phyloP scores from a whole-genome alignment of 176 grass and related monocot species.

The Carex cristatella region DNA sequence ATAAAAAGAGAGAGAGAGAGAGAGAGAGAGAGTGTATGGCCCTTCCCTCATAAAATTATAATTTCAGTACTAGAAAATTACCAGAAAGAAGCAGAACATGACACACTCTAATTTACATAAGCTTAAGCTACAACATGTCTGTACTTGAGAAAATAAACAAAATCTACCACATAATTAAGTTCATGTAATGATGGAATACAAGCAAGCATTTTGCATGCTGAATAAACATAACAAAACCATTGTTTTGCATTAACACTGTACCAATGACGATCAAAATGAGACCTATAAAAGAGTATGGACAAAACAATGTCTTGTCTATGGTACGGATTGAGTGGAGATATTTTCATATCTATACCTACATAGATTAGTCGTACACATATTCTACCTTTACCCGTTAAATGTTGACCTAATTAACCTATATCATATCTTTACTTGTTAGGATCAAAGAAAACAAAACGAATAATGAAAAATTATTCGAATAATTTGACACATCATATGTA shows the following conservation, averaged over 20 bases:
- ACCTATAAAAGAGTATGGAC: too few relatives aligned
- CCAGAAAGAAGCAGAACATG: background rate
- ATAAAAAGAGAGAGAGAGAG: too few relatives aligned
- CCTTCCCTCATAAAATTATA: background rate
- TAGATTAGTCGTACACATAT: too few relatives aligned
- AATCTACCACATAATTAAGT: background rate
- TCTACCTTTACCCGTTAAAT: too few relatives aligned
- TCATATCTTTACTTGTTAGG: too few relatives aligned
- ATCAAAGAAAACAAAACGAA: too few relatives aligned
- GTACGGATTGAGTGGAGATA: too few relatives aligned
- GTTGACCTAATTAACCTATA: too few relatives aligned
- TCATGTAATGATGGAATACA: slow-evolving; percentile 3
- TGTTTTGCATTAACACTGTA: background rate
- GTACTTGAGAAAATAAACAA: background rate
- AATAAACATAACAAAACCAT: background rate
- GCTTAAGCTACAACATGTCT: background rate
- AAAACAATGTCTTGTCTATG: too few relatives aligned
- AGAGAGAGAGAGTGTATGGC: background rate
- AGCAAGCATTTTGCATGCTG: slow-evolving; percentile 9
- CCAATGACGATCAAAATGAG: background rate
- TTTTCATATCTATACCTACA: too few relatives aligned
- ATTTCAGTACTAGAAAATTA: background rate
- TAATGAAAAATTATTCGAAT: too few relatives aligned
- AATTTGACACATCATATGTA: too few relatives aligned
- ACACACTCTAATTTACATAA: background rate